phyloP scores from a whole-genome alignment of 2,329 filamentous ascomycete species.

The Fusarium mexicanum region DNA sequence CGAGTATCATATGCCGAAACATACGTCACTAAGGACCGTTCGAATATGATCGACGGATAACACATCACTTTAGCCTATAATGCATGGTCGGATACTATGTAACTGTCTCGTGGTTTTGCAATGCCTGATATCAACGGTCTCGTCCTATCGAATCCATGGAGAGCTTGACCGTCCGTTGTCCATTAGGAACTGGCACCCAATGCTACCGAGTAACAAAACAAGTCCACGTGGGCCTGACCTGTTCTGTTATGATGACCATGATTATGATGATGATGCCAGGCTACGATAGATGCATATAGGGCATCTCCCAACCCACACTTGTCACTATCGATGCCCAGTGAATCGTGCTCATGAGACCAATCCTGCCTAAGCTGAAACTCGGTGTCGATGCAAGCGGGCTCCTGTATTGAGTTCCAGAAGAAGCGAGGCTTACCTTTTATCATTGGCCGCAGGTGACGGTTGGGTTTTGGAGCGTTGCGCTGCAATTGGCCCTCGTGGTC shows the following conservation, averaged over 20 bases:
- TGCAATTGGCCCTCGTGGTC: constrained; percentile 9
- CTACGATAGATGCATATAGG: constrained; percentile 29
- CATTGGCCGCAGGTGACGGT: constrained; percentile 23
- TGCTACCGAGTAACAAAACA: background rate
- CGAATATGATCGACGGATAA: constrained; percentile 11
- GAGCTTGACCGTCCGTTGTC: constrained; percentile 5
- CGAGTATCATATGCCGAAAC: constrained; percentile 8
- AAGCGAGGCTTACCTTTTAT: constrained; percentile 30
- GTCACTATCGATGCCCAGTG: constrained; percentile 35
- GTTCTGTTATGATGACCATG: background rate
- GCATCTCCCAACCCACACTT: constrained; percentile 26
- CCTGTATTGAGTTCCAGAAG: constrained; percentile 15
- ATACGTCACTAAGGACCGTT: constrained; percentile 17
- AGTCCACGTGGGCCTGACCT: constrained; percentile 22
- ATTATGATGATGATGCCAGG: background rate
- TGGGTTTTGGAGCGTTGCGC: constrained; percentile 9
- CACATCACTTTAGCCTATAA: constrained; percentile 10
- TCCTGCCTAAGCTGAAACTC: constrained; percentile 27
- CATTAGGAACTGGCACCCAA: background rate
- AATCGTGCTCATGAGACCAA: constrained; percentile 12
- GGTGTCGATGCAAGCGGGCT: constrained; percentile 17
- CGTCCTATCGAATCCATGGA: background rate
- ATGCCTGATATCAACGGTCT: constrained; percentile 2
- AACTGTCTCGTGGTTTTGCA: constrained; percentile 2
- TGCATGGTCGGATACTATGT: background rate